These are phyloP conservation scores for Solanum piurae DNA, from an alignment of 257 asterid genomes.

Conservation along the genomic window DNA sequence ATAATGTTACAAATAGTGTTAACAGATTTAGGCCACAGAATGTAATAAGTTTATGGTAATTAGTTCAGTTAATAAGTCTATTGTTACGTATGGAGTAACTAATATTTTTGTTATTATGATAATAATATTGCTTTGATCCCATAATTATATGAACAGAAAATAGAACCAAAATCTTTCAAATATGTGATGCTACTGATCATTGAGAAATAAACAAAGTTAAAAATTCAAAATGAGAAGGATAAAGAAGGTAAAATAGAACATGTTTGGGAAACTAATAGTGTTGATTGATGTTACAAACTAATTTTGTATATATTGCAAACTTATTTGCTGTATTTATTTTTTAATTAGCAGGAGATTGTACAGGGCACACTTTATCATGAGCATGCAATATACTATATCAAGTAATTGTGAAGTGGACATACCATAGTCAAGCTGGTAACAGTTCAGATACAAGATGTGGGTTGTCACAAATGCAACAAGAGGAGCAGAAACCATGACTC, in stretches of 20 bases:
- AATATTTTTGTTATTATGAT: not conserved
- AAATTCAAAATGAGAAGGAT: not conserved
- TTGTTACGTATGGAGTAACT: not conserved
- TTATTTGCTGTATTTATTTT: not conserved
- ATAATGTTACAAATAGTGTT: not conserved
- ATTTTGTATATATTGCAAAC: not conserved
- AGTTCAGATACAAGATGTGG: constrained; percentile 69
- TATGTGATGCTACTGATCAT: not conserved
- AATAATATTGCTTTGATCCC: not conserved
- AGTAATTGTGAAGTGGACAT: constrained; percentile 11
- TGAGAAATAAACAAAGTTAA: not conserved
- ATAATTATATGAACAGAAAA: not conserved
- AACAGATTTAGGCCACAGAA: not conserved
- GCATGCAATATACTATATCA: not conserved
- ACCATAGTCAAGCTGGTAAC: constrained; percentile 58
- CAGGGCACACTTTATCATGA: not conserved
- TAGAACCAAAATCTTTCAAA: not conserved
- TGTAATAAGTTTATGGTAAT: not conserved
- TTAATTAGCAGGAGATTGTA: not conserved
- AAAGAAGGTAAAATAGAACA: not conserved
- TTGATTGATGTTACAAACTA: not conserved
- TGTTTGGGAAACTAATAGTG: not conserved
- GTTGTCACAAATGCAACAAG: constrained; percentile 58
- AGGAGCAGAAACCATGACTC: constrained; percentile 92
- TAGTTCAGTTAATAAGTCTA: not conserved